phyloP scores from a whole-genome alignment of 2,329 filamentous ascomycete genomes.

The Falciphora oryzae region DNA sequence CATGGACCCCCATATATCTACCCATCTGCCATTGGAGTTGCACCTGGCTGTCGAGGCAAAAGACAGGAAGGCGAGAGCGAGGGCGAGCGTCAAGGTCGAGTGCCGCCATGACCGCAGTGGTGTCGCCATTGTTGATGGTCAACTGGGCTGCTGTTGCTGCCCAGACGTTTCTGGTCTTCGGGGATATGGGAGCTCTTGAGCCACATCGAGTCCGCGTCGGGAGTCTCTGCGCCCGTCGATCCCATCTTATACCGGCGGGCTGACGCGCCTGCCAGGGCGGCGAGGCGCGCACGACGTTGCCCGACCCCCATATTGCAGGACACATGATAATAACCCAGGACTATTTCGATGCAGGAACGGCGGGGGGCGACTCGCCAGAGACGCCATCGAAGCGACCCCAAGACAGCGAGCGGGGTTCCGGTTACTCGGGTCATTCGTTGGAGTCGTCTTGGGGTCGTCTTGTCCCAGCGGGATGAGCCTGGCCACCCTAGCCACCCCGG shows the following conservation, averaged over 20 bases:
- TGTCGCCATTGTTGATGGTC: neutral
- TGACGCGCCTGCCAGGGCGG: neutral
- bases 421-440: neutral
- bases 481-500: neutral
- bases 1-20: conserved; percentile 58
- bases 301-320: neutral
- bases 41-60: neutral
- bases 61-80: conserved; percentile 8
- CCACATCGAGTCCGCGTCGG: neutral
- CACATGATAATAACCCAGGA: neutral
- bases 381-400: neutral
- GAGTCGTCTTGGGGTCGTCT: neutral
- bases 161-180: neutral
- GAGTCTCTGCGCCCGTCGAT: neutral
- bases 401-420: neutral
- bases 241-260: neutral
- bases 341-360: neutral
- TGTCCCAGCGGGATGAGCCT: neutral
- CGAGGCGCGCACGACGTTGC: too few relatives aligned
- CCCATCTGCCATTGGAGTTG: conserved; percentile 33
- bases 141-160: neutral
- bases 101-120: neutral
- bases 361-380: neutral
- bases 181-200: neutral
- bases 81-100: neutral